Base-by-base conservation (phyloP, 164 flowering plant genomes). In the Berberis vulgaris region DNA sequence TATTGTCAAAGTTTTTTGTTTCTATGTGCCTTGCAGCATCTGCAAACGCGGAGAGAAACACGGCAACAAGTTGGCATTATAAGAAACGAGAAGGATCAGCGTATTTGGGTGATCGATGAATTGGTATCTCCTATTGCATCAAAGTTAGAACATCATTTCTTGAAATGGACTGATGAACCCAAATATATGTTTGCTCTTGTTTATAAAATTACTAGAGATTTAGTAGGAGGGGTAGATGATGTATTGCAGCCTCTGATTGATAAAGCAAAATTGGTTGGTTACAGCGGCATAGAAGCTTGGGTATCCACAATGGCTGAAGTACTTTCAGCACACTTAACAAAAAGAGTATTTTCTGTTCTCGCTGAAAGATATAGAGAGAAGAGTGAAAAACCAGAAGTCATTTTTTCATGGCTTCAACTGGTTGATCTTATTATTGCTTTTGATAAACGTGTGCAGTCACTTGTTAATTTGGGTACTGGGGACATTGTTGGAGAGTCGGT, bases 201-300 rank as follows among this genome's bases (percentile, higher is more conserved):
- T 0, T 77, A 78, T 62, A 85, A 76, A 75, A 69, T 84, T 49
- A 77, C 85, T 3, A 65, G 76, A 59, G 82, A 81, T 72, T 79
- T 78, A 59, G 62, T 77, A 43, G 74, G 41, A 41, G 86, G 81
- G 49, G 66, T 85, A 10, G 87, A 86, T 67, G 82, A 82, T 68
- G 71, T 81, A 59, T 78, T 87, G 74, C 88, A 85, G 71, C 90
- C 94, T 67, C 71, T 87, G 61, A 81, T 85, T 59, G 94, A 84
- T 72, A 73, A 61, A 69, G 90, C 88, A 55, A 78, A 78, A 64
- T 67, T 87, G 46, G 59, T 67, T 5, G 76, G 85, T 64, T 82
- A 40, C 64, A 84, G 88, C 76, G 86, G 83, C 53, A 79, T 65
- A 63, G 94, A 83, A 74, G 88, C 81, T 58, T 85, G 88, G 94